Base-by-base conservation (phyloP, 306 rosid species). In the Dalbergia cultrata region DNA sequence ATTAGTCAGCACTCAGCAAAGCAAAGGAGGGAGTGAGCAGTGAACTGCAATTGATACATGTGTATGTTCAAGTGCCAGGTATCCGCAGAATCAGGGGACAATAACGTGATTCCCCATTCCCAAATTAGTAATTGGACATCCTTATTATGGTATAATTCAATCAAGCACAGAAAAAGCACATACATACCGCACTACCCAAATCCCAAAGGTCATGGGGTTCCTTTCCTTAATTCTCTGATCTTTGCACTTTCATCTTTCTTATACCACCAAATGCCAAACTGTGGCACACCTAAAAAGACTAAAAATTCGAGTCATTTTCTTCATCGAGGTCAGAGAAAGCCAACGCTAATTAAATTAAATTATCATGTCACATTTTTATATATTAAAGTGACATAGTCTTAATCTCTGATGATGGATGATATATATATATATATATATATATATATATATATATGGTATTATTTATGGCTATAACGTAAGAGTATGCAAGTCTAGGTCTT, bases 311-410 rank as follows among this genome's bases (percentile, higher is more conserved):
- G 45, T 77, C 62, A 47, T 60, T 80, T 59, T 43, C 37, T 65
- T 86, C 70, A 26, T 80, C 50, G 76, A 77, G 7, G 49, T 18
- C 19, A 54, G 80, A 60, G n/a, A 91, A 76, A 74, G 70, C 61
- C 75, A 22, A 44, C 73, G 56, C 44, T 80, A n/a, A n/a, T n/a
- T n/a, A 83, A 73, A 47, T 56, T 77, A 77, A 72, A 78, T 80
- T 84, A 90, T 85, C 88, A 26, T 43, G 8, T 33, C 63, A 22
- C 37, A 71, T 86, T 74, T 73, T 73, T 69, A 45, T 68, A 83
- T 19, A 49, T 83, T 74, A 41, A 58, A 65, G 59, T 59, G 44
- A 41, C 70, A 58, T 63, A 70, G 10, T 17, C 0, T 2, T 59
- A 8, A n/a, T 54, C 59, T 58, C 21, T 14, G 1, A 8, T 0